These are phyloP conservation scores for Pestalotiopsis sp. DNA, from an alignment of 2,329 filamentous ascomycete species.

Conservation along the genomic window DNA sequence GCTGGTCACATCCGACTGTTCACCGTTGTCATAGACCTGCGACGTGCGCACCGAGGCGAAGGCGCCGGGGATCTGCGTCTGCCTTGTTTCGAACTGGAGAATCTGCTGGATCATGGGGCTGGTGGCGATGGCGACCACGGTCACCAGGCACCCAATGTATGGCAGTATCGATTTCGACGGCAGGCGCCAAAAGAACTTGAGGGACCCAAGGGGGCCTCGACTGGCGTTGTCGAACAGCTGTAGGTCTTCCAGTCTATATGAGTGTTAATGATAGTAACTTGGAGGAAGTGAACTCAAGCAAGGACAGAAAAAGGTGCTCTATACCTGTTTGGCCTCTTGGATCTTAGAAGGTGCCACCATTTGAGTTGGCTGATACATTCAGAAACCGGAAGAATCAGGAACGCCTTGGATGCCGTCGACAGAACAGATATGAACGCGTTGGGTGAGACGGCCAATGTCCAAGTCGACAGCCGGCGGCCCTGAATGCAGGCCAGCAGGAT, in stretches of 20 bases:
- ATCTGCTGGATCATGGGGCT: not conserved
- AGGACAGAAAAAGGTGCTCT: not conserved
- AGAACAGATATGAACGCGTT: conserved; percentile 6
- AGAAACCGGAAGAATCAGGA: not conserved
- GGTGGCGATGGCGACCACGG: not conserved
- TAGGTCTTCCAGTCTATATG: not conserved
- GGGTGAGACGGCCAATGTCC: conserved; percentile 1
- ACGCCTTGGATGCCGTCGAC: conserved; percentile 5
- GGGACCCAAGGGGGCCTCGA: not conserved
- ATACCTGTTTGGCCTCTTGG: not conserved
- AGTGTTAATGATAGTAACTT: no score
- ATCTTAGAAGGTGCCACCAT: conserved; percentile 8
- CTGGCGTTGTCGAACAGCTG: conserved; percentile 2
- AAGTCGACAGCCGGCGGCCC: not conserved
- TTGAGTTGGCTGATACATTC: conserved; percentile 12
- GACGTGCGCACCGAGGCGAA: not conserved
- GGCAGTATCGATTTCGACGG: not conserved
- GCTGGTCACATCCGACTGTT: not conserved
- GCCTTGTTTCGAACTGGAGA: not conserved
- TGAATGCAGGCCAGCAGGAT: not conserved
- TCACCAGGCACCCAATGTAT: not conserved
- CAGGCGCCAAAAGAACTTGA: not conserved
- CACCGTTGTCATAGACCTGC: not conserved
- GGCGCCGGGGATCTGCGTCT: not conserved
- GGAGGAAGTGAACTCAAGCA: not conserved